Evolutionary conservation across 73 alveolate species (phyloP).

Genomic region (Tetrahymena malaccensis): DNA sequence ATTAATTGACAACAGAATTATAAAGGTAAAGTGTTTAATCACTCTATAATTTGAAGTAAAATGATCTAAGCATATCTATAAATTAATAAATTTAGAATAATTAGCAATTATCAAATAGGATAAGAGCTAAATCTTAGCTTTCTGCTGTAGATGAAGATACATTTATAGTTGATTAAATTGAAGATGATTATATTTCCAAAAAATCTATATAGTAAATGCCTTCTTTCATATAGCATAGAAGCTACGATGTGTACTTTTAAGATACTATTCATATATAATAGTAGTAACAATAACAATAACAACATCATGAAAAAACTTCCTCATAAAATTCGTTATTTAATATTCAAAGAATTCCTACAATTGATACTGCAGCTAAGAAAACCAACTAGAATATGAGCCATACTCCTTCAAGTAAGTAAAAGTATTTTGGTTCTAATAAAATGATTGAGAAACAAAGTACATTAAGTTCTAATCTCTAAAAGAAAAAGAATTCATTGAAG

Average conservation of each 20-base stretch:
- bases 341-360: neutral
- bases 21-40: neutral
- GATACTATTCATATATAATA: neutral
- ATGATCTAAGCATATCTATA: neutral
- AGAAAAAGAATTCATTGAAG: neutral
- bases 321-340: neutral
- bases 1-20: neutral
- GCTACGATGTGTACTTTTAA: neutral
- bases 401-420: neutral
- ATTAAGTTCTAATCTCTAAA: neutral
- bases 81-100: neutral
- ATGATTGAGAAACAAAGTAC: neutral
- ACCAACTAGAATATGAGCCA: neutral
- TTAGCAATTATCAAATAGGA: neutral
- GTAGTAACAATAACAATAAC: neutral
- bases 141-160: neutral
- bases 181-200: neutral
- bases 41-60: neutral
- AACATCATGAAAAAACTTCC: neutral
- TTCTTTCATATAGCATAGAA: neutral
- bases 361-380: neutral
- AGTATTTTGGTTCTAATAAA: neutral
- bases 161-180: neutral
- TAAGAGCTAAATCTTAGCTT: neutral
- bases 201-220: neutral